These are phyloP conservation scores for Fusarium ramigenum DNA, from an alignment of 2,329 filamentous ascomycete genomes.

Conservation along the genomic window DNA sequence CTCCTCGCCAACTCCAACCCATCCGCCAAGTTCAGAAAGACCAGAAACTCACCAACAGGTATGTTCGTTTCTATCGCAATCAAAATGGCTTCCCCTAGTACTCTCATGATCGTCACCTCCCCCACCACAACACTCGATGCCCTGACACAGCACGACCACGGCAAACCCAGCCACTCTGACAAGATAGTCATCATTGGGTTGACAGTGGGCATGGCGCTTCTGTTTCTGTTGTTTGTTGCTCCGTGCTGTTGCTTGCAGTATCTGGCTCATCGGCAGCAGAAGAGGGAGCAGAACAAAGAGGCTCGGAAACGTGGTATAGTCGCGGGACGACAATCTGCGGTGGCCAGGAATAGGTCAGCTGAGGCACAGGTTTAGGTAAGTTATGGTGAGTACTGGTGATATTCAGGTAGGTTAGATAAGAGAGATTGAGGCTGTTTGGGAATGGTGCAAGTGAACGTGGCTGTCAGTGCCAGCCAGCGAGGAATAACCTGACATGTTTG, in stretches of 20 bases:
- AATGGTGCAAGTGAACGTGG: background rate
- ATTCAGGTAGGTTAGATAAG: background rate
- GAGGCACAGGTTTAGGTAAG: background rate
- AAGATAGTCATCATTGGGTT: constrained; percentile 1
- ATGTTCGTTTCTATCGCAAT: background rate
- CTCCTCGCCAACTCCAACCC: background rate
- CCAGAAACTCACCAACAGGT: background rate
- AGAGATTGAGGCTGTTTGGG: background rate
- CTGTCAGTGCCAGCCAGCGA: background rate
- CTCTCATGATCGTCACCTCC: constrained; percentile 1
- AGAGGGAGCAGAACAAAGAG: background rate
- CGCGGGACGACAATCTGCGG: too few species aligned
- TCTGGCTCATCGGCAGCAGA: constrained; percentile 6
- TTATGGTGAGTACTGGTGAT: background rate
- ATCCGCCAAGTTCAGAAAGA: background rate
- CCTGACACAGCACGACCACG: background rate
- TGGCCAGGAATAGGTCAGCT: background rate
- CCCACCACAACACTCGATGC: background rate
- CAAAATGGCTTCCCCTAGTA: constrained; percentile 11
- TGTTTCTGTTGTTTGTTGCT: constrained; percentile 16
- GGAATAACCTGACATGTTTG: background rate
- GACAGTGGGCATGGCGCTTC: background rate
- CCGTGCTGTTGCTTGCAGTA: constrained; percentile 15
- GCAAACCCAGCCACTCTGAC: background rate
- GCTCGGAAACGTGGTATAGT: background rate